These are phyloP conservation scores for Backusella australiensis DNA, from an alignment of 192 early-diverging fungal genomes.

Conservation along the genomic window DNA sequence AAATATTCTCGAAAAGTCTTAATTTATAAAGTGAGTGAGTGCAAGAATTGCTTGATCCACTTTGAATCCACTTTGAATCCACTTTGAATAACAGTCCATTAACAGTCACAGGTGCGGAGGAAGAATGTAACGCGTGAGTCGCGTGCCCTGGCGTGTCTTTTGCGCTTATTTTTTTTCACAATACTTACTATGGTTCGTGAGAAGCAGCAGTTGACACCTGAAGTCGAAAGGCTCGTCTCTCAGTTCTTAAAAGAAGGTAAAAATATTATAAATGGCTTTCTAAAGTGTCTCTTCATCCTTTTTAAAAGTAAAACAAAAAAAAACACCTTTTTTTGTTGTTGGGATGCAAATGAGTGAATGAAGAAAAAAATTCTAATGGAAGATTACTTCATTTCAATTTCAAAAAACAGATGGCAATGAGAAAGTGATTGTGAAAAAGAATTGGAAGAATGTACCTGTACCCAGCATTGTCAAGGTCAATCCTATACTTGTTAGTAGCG, in stretches of 20 bases:
- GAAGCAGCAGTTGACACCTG: conserved; percentile 11
- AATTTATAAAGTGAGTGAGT: too few relatives aligned
- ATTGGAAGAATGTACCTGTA: conserved; percentile 25
- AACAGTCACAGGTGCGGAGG: neutral
- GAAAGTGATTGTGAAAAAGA: neutral
- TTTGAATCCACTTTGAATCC: neutral
- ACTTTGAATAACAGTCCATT: neutral
- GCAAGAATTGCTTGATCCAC: too few relatives aligned
- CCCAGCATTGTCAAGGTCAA: conserved; percentile 13
- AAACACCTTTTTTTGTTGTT: neutral
- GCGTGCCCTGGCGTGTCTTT: neutral
- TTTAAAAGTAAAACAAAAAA: neutral
- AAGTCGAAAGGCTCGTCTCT: conserved; percentile 27
- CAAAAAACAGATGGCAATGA: neutral
- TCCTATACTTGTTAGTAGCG: conserved; percentile 31
- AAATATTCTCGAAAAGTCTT: neutral
- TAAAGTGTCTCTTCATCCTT: neutral
- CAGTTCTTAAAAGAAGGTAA: conserved; percentile 36
- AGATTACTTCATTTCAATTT: conserved; percentile 10
- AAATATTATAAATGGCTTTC: neutral
- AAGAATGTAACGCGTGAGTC: neutral
- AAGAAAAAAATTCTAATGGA: conserved; percentile 15
- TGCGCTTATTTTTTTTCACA: conserved; percentile 9
- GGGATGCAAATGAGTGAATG: neutral
- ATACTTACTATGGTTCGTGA: conserved; percentile 5